Evolutionary conservation across 208 protist species (phyloP), one percentile per base, ranked within the genome.

Genomic region (Trypanosoma rangeli): DNA sequence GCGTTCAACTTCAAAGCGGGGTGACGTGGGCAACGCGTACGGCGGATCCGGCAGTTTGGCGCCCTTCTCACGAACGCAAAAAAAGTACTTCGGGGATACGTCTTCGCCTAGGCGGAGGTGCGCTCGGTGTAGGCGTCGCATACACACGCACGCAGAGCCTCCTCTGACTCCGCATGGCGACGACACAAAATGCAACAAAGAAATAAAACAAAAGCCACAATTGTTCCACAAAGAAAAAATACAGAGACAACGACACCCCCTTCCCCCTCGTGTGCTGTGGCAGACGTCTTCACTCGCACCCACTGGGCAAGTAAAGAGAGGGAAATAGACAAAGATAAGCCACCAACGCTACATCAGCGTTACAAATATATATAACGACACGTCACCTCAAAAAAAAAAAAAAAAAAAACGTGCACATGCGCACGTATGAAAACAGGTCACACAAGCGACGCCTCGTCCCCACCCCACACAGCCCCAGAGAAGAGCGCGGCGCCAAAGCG

Each of bases 1-100:
- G 9, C 79, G 75, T 68, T 94, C 86, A 0, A 76, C 80, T 0
- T 79, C 74, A 61, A 86, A 94, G 16, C 70, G 71, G 8, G 42
- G 31, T 4, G 74, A 35, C 4, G 26, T 39, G 20, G 83, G 80
- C 2, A 90, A 59, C 16, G 58, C 56, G 56, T 89, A 90, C 24
- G 87, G 87, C 31, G 77, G 64, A 24, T 76, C 64, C 16, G 85
- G 84, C 31, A 93, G 63, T 1, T 71, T 49, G 3, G 48, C 42
- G 62, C 53, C 55, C 20, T n/a, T n/a, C 26, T 50, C 62, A 39
- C 42, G 35, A 9, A 57, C 18, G 37, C 35, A 37, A 48, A 68
- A 29, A 5, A 68, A 35, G 24, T 20, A 57, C 50, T 16, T 54
- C 22, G 10, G 3, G 26, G 28, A n/a, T 4, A 7, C 18, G 39